phyloP scores from a whole-genome alignment of 768 basidiomycete genomes.

The Mycena floridula region DNA sequence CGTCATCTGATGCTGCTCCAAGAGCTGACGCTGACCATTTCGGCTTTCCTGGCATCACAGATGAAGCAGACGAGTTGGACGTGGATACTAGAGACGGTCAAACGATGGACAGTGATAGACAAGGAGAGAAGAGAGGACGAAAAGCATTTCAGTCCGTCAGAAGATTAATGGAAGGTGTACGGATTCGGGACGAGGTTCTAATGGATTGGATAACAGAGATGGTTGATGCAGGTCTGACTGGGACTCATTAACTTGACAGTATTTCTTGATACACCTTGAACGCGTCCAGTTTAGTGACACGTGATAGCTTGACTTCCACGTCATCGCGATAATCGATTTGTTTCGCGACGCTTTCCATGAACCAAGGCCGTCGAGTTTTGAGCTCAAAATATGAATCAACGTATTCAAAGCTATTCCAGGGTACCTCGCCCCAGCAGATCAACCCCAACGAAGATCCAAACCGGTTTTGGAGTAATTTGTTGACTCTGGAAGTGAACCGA shows the following conservation, averaged over 20 bases:
- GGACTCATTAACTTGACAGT: too few species aligned
- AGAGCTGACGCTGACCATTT: conserved; percentile 80
- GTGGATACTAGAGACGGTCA: conserved; percentile 38
- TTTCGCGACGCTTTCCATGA: too few species aligned
- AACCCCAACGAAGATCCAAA: too few species aligned
- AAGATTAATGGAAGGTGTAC: conserved; percentile 40
- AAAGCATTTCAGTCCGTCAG: conserved; percentile 53
- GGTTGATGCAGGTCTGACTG: conserved; percentile 37
- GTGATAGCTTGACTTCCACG: too few species aligned
- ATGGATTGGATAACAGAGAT: conserved; percentile 58
- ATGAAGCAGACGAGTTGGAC: conserved; percentile 70
- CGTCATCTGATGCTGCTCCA: conserved; percentile 59
- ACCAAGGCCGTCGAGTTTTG: too few species aligned
- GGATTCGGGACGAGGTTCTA: conserved; percentile 41
- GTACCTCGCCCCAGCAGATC: conserved; percentile 27
- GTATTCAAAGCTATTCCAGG: neutral
- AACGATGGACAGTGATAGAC: conserved; percentile 47
- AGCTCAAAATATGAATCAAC: neutral
- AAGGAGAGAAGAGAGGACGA: conserved; percentile 67
- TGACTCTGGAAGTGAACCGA: conserved; percentile 46
- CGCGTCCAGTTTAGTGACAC: too few species aligned
- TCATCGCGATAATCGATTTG: too few species aligned
- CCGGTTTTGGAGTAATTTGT: conserved; percentile 50
- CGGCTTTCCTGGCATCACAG: conserved; percentile 80
- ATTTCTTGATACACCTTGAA: too few species aligned